Evolutionary conservation across 2,329 filamentous ascomycete species (phyloP).

Genomic region (Zasmidium citrigriseum): DNA sequence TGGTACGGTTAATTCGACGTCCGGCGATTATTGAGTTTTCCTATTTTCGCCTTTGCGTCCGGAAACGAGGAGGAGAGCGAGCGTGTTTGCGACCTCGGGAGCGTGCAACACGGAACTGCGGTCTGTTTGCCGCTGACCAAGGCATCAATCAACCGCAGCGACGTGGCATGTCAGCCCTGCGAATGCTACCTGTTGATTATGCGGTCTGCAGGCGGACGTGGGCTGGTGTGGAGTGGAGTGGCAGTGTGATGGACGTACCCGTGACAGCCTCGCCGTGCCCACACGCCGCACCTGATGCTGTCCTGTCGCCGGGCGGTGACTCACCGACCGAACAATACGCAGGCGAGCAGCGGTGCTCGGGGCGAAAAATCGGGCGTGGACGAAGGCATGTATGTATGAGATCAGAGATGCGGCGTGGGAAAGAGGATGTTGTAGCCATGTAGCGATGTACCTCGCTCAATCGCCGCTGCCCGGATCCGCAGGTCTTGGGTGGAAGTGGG

Average conservation of each 20-base stretch:
- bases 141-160: background rate
- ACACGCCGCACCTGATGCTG: too few relatives aligned
- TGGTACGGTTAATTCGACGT: background rate
- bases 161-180: constrained; percentile 2
- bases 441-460: background rate
- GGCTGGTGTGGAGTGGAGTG: background rate
- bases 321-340: constrained; percentile 5
- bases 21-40: background rate
- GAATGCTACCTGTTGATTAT: background rate
- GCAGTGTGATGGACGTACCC: background rate
- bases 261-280: background rate
- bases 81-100: background rate
- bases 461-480: constrained; percentile 3
- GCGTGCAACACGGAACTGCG: background rate
- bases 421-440: background rate
- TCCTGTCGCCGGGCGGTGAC: constrained; percentile 7
- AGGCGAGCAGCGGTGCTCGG: background rate
- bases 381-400: background rate
- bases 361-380: constrained; percentile 5
- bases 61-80: background rate
- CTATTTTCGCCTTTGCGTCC: background rate
- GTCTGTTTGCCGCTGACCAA: background rate
- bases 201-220: background rate
- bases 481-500: too few relatives aligned
- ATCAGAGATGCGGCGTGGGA: constrained; percentile 6